These are phyloP conservation scores for Saturnispora saitoi DNA, from an alignment of 805 yeast genomes.

Conservation along the genomic window DNA sequence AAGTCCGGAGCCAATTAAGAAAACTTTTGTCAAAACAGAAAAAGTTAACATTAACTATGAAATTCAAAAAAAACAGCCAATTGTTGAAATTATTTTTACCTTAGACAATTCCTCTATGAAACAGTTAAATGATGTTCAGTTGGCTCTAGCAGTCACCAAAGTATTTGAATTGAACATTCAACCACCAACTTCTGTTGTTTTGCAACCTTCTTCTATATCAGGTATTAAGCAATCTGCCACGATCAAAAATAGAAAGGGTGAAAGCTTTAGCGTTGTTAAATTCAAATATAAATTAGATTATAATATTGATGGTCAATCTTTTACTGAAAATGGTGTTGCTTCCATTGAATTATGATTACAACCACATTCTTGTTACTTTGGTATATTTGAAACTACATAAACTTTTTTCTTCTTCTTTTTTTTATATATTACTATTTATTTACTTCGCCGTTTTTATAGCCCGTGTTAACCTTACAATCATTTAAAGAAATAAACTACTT, in stretches of 20 bases:
- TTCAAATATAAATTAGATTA: conserved; percentile 71
- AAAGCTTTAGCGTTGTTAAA: conserved; percentile 32
- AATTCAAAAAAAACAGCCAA: conserved; percentile 14
- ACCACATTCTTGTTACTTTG: background rate
- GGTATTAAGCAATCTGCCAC: conserved; percentile 22
- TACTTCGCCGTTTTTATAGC: background rate
- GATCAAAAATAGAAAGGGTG: conserved; percentile 17
- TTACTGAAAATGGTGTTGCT: conserved; percentile 52
- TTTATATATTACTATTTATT: background rate
- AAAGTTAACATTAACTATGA: conserved; percentile 22
- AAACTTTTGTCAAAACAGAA: conserved; percentile 14
- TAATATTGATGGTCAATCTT: conserved; percentile 34
- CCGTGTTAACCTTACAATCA: background rate
- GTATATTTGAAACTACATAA: background rate
- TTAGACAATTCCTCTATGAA: conserved; percentile 29
- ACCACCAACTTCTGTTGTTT: conserved; percentile 20
- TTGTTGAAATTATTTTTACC: conserved; percentile 16
- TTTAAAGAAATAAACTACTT: background rate
- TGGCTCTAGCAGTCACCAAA: conserved; percentile 30
- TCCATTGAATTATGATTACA: conserved; percentile 9
- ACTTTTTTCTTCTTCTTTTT: background rate
- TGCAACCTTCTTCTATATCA: conserved; percentile 15
- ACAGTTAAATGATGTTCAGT: conserved; percentile 41
- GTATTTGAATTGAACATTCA: conserved; percentile 22
- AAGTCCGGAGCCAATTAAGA: conserved; percentile 1